phyloP scores from a whole-genome alignment of 305 asterid species.

The Solanum chacoense region DNA sequence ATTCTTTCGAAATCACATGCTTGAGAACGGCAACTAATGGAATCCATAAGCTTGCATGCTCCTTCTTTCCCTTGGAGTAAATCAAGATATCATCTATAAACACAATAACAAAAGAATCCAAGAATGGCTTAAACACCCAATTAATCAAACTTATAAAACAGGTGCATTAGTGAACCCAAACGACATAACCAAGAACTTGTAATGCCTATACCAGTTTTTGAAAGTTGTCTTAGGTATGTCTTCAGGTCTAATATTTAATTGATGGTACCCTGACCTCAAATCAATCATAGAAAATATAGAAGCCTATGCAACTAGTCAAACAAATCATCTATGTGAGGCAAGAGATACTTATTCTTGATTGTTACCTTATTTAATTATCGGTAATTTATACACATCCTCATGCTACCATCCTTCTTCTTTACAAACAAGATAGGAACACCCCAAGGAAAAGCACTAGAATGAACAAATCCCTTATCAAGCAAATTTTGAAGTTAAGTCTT shows the following conservation, averaged over 20 bases:
- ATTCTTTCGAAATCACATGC: too few relatives aligned
- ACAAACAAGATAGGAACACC: background rate
- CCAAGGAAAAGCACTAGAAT: background rate
- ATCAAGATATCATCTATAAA: too few relatives aligned
- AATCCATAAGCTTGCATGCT: background rate
- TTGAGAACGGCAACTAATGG: too few relatives aligned
- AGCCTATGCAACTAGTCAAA: too few relatives aligned
- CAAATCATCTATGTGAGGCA: background rate
- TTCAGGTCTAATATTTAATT: background rate
- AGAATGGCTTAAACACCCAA: background rate
- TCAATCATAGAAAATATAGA: background rate
- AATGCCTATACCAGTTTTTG: accelerated
- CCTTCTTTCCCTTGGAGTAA: background rate
- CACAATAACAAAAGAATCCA: background rate
- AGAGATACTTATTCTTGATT: too few relatives aligned
- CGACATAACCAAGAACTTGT: background rate
- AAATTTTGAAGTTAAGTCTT: too few relatives aligned
- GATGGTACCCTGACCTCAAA: background rate
- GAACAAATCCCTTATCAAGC: too few relatives aligned
- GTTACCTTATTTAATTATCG: background rate
- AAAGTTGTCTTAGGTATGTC: background rate
- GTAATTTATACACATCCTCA: too few relatives aligned
- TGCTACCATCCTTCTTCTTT: too few relatives aligned
- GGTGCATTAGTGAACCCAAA: background rate
- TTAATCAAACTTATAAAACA: background rate